Conservation (phyloP, 2,329 filamentous ascomycete species). For the Botryosphaeria dothidea region DNA sequence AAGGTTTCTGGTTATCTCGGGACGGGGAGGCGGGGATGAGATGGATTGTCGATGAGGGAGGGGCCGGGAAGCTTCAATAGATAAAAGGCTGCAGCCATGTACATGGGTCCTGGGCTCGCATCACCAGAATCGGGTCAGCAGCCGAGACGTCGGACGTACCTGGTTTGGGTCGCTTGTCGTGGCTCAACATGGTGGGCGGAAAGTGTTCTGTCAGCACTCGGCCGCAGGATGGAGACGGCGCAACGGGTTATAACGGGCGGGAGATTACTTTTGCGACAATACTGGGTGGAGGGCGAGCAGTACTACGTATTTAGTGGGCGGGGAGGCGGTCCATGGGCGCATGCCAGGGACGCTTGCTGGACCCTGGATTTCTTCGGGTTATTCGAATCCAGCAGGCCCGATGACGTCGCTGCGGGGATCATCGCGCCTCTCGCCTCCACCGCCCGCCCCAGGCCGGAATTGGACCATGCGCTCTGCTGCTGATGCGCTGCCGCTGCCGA, state of each 20-base stretch:
- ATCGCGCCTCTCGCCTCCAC: neutral
- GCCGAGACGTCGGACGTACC: neutral
- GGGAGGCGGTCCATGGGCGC: neutral
- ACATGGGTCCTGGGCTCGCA: neutral
- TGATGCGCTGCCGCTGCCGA: neutral
- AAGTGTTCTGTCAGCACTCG: neutral
- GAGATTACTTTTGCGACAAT: neutral
- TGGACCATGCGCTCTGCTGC: neutral
- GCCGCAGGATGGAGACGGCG: too few relatives aligned
- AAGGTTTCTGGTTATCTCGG: neutral
- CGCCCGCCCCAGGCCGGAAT: neutral
- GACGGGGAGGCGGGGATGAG: neutral
- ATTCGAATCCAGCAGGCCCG: neutral
- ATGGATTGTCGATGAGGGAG: neutral
- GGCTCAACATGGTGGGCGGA: neutral
- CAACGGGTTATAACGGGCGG: neutral
- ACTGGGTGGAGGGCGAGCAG: neutral
- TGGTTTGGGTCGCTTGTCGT: neutral
- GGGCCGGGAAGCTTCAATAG: neutral
- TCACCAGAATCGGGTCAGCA: neutral
- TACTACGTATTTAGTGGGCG: neutral
- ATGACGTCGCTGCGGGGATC: neutral
- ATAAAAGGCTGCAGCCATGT: neutral
- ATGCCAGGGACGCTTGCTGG: neutral
- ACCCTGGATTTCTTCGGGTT: neutral